A percentile compares a stretch with the other conserved stretches of the same genome.
Evolutionary conservation across 2,329 filamentous ascomycete genomes (phyloP).

Genomic region (Aspergillus pseudoglaucus): DNA sequence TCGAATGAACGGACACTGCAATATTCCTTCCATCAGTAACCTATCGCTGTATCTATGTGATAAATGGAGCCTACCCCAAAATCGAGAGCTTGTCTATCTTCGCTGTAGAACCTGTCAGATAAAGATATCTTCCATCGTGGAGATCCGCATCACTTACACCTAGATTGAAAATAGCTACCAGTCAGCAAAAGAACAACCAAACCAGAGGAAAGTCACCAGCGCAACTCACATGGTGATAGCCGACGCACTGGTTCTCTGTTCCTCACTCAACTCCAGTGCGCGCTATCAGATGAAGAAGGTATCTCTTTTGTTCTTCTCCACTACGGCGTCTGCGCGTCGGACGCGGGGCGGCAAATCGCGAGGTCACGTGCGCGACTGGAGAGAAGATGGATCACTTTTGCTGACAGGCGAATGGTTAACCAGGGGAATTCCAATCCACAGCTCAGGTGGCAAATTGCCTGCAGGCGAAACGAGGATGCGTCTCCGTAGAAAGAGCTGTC

Average conservation of each 20-base stretch:
- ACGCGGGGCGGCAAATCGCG: conserved; percentile 1
- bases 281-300: background rate
- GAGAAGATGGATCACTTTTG: background rate
- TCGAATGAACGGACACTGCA: conserved; percentile 74
- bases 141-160: conserved; percentile 23
- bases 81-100: conserved; percentile 88
- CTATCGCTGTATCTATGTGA: conserved; percentile 1
- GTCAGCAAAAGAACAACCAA: background rate
- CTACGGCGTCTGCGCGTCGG: background rate
- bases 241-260: background rate
- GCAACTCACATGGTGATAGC: background rate
- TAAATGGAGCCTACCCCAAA: conserved; percentile 49
- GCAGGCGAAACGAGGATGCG: background rate
- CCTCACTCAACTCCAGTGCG: background rate
- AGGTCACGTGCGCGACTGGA: background rate
- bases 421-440: no score
- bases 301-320: background rate
- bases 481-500: background rate
- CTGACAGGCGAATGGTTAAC: background rate
- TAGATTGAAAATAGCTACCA: conserved; percentile 4
- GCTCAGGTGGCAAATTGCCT: background rate
- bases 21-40: conserved; percentile 2
- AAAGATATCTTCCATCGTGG: background rate
- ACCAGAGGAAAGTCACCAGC: background rate
- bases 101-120: conserved; percentile 42